phyloP scores from a whole-genome alignment of 345 rosid species.

The Sisymbrium irio region DNA sequence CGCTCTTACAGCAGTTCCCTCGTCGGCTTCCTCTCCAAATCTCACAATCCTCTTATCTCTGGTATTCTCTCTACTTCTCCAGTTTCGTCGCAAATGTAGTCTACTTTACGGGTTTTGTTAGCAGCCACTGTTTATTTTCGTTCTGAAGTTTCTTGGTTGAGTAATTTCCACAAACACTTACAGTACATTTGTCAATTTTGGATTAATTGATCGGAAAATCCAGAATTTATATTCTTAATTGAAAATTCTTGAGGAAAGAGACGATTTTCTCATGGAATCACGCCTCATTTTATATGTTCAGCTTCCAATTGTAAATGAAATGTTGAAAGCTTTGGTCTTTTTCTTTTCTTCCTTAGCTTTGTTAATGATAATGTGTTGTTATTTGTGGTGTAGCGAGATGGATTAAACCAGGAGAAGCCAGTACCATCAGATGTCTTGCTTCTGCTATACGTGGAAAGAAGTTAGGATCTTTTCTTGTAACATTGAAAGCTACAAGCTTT shows the following conservation, averaged over 20 bases:
- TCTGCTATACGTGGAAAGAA: slow-evolving; percentile 53
- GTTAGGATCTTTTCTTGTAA: slow-evolving; percentile 34
- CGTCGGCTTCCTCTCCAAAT: slow-evolving; percentile 34
- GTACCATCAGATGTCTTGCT: slow-evolving; percentile 47
- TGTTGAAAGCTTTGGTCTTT: background rate
- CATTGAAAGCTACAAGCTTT: background rate
- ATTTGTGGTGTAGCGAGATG: slow-evolving; percentile 39
- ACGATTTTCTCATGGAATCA: background rate
- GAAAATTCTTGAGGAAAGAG: background rate
- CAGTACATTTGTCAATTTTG: slow-evolving; percentile 1
- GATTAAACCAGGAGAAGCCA: slow-evolving; percentile 35
- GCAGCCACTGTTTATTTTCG: background rate
- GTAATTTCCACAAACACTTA: slow-evolving; percentile 37
- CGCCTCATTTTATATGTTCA: background rate
- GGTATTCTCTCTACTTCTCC: slow-evolving; percentile 27
- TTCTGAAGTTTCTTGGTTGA: background rate
- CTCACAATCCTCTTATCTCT: slow-evolving; percentile 31
- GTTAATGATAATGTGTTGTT: background rate
- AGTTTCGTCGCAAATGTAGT: background rate
- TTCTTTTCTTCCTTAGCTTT: background rate
- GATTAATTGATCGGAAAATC: background rate
- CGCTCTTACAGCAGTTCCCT: slow-evolving; percentile 36
- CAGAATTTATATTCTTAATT: background rate
- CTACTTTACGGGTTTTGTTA: background rate
- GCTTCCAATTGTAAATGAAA: background rate